These are phyloP conservation scores for Medicago lupulina DNA, from an alignment of 306 rosid genomes.

Conservation along the genomic window DNA sequence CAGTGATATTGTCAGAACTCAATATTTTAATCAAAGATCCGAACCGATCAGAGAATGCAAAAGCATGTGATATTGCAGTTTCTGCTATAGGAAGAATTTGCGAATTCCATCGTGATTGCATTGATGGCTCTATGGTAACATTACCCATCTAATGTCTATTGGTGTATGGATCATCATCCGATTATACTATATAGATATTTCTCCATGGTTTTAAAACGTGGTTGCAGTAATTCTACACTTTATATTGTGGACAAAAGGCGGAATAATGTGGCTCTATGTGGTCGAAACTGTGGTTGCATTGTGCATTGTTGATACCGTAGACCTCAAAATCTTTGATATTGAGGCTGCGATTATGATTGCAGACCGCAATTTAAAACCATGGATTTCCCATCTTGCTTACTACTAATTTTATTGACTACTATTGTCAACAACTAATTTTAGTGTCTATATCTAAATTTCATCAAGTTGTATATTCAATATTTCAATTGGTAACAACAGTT, in stretches of 20 bases:
- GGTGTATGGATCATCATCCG: background rate
- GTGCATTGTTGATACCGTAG: background rate
- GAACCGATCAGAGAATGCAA: slow-evolving; percentile 40
- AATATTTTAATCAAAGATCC: slow-evolving; percentile 32
- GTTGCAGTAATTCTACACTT: background rate
- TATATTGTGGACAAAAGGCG: background rate
- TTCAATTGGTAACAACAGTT: background rate
- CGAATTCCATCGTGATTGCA: slow-evolving; percentile 47
- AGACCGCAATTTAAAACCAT: background rate
- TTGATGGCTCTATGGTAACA: slow-evolving; percentile 49
- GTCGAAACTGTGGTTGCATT: no score
- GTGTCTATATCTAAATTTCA: background rate
- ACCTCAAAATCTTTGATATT: background rate
- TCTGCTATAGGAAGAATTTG: slow-evolving; percentile 60
- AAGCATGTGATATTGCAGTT: slow-evolving; percentile 50
- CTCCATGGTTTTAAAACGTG: background rate
- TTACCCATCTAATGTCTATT: slow-evolving; percentile 22
- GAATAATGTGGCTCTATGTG: background rate
- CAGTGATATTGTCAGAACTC: slow-evolving; percentile 48
- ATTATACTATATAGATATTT: background rate
- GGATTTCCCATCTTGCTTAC: background rate
- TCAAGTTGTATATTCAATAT: background rate
- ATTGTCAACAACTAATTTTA: background rate
- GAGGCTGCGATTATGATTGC: background rate
- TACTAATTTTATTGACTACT: background rate